A percentile compares a stretch with the other conserved stretches of the same genome.
phyloP scores from a whole-genome alignment of 2,329 filamentous ascomycete genomes.

The Nemania bipapillata region DNA sequence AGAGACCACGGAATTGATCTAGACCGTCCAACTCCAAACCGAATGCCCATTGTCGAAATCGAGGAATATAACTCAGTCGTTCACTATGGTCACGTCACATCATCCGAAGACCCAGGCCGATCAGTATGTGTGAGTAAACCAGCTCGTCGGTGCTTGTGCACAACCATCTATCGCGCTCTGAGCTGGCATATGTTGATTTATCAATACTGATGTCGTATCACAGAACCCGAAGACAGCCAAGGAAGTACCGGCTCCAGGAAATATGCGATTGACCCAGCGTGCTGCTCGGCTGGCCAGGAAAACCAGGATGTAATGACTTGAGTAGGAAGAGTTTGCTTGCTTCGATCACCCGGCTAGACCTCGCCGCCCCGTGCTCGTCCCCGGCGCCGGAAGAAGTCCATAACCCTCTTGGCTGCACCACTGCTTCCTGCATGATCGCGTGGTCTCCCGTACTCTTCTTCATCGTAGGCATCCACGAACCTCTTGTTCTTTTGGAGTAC shows the following conservation, averaged over 20 bases:
- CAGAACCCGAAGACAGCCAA: conserved; percentile 13
- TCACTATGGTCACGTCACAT: conserved; percentile 32
- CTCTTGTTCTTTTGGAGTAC: conserved; percentile 87
- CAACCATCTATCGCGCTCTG: conserved; percentile 5
- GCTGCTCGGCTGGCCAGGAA: conserved; percentile 11
- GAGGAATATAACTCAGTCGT: conserved; percentile 36
- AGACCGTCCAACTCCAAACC: conserved; percentile 38
- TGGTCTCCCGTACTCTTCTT: conserved; percentile 68
- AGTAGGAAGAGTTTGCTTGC: conserved; percentile 18
- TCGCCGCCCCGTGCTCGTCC: conserved; percentile 77
- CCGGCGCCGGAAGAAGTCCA: conserved; percentile 96
- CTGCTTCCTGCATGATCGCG: conserved; percentile 81
- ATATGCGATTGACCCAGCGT: conserved; percentile 7
- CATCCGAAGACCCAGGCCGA: conserved; percentile 29
- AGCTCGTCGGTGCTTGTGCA: conserved; percentile 21
- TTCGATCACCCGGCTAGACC: conserved; percentile 41
- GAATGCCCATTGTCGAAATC: conserved; percentile 37
- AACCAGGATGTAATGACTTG: conserved; percentile 17
- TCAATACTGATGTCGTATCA: conserved; percentile 9
- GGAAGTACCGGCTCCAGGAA: neutral
- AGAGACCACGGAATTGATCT: conserved; percentile 32
- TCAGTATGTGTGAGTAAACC: conserved; percentile 17
- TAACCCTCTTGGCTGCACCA: conserved; percentile 88
- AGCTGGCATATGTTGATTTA: conserved; percentile 15
- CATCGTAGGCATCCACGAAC: conserved; percentile 89